phyloP scores from a whole-genome alignment of 2,329 filamentous ascomycete species.

The Magnaporthiopsis rhizophila region DNA sequence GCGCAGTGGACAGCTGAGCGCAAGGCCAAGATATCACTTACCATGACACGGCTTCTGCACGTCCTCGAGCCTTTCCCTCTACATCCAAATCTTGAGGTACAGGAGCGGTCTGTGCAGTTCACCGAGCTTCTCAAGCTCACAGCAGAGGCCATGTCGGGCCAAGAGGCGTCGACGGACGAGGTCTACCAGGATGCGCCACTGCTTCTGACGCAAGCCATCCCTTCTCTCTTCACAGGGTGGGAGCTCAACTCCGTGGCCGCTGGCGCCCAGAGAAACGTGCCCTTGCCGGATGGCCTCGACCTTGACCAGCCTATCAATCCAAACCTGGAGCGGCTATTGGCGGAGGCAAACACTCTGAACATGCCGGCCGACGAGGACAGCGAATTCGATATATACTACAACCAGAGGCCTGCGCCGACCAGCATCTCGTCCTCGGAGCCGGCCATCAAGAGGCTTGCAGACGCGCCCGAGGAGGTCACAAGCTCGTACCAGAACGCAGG shows the following conservation, averaged over 20 bases:
- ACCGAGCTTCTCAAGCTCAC: constrained; percentile 82
- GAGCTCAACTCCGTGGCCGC: constrained; percentile 86
- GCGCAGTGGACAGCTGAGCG: constrained; percentile 63
- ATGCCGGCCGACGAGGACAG: constrained; percentile 48
- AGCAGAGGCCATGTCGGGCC: constrained; percentile 67
- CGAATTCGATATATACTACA: constrained; percentile 61
- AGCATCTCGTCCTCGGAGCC: constrained; percentile 45
- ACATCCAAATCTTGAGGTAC: constrained; percentile 86
- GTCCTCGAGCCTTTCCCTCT: constrained; percentile 70
- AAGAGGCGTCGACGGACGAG: constrained; percentile 48
- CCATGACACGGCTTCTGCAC: constrained; percentile 75
- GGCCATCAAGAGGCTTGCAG: constrained; percentile 45
- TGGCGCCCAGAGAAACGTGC: constrained; percentile 79
- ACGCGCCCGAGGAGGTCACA: constrained; percentile 32
- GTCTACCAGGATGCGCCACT: constrained; percentile 63
- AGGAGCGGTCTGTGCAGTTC: constrained; percentile 90
- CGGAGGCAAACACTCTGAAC: constrained; percentile 42
- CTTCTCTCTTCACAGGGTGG: constrained; percentile 75
- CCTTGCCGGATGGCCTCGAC: constrained; percentile 66
- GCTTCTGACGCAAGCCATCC: constrained; percentile 83
- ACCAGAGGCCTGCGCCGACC: constrained; percentile 43
- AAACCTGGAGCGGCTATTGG: constrained; percentile 60
- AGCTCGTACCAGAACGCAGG: constrained; percentile 50
- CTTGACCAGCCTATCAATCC: constrained; percentile 76
- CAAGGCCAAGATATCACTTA: constrained; percentile 65